These are phyloP conservation scores for Alloteropsis angusta DNA, from an alignment of 202 grass and related monocot species.

Conservation along the genomic window DNA sequence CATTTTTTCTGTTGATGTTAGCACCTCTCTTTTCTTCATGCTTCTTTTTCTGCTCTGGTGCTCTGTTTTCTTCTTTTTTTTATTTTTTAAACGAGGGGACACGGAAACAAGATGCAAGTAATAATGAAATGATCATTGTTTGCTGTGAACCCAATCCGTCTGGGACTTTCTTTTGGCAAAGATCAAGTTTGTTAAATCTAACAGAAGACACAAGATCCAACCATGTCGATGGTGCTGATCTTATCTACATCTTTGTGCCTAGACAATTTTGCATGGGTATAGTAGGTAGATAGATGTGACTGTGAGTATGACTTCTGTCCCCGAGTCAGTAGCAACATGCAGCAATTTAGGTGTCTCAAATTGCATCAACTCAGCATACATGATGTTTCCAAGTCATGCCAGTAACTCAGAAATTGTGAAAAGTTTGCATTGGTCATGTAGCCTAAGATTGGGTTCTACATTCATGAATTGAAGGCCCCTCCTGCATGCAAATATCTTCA, in stretches of 20 bases:
- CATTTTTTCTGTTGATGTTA: conserved; percentile 7
- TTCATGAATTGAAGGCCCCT: not conserved
- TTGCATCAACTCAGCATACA: not conserved
- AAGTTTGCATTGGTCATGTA: not conserved
- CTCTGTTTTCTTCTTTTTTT: not conserved
- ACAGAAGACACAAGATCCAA: not conserved
- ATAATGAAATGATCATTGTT: not conserved
- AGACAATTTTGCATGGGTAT: not conserved
- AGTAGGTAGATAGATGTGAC: not conserved
- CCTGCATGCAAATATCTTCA: not conserved
- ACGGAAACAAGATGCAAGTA: not conserved
- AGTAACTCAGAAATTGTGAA: not conserved
- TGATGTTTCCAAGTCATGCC: not conserved
- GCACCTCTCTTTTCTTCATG: not conserved
- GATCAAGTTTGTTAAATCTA: not conserved
- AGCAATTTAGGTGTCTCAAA: not conserved
- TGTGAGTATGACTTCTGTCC: not conserved
- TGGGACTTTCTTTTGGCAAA: not conserved
- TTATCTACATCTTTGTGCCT: not conserved
- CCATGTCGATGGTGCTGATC: not conserved
- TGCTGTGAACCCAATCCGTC: not conserved
- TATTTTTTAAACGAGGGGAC: not conserved
- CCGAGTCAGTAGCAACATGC: not conserved
- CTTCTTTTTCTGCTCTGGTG: not conserved
- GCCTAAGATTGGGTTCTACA: not conserved